These are phyloP conservation scores for Starmerella floricola DNA, from an alignment of 805 yeast genomes.

Conservation along the genomic window DNA sequence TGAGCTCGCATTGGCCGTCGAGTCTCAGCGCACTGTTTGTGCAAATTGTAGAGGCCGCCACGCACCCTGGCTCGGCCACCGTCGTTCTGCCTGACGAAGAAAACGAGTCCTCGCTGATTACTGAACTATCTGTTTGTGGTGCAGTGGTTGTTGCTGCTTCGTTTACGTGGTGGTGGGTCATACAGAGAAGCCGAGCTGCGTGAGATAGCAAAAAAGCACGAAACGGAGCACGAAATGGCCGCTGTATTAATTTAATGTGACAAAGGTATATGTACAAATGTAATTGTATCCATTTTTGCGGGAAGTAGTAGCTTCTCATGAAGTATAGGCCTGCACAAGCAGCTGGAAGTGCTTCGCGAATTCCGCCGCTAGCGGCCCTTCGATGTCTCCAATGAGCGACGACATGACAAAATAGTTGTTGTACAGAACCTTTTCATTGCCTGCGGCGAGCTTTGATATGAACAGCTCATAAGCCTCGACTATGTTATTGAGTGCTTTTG, in stretches of 20 bases:
- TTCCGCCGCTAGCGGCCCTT: constrained; percentile 34
- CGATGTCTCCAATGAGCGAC: constrained; percentile 41
- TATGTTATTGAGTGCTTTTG: constrained; percentile 53
- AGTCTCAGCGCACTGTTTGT: constrained; percentile 75
- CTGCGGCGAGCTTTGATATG: constrained; percentile 37
- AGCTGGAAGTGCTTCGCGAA: constrained; percentile 37
- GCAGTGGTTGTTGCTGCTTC: constrained; percentile 10
- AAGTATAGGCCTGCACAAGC: constrained; percentile 32
- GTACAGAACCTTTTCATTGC: constrained; percentile 55
- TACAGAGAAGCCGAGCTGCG: not conserved
- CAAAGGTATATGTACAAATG: no score
- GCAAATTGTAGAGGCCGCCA: constrained; percentile 80
- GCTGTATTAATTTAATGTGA: no score
- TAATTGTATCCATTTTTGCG: no score
- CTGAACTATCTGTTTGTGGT: constrained; percentile 53
- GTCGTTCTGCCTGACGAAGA: constrained; percentile 42
- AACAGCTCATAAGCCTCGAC: constrained; percentile 70
- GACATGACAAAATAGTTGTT: constrained; percentile 55
- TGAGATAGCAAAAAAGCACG: no score
- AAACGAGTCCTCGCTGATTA: constrained; percentile 33
- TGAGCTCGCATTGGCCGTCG: constrained; percentile 80
- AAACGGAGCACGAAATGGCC: no score
- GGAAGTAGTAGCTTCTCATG: no score
- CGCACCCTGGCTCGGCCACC: constrained; percentile 63
- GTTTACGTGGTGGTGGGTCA: constrained; percentile 7